Evolutionary conservation across 176 grass and related monocot genomes (phyloP), one percentile per base, ranked within the genome.

Genomic region (Lolium perenne): DNA sequence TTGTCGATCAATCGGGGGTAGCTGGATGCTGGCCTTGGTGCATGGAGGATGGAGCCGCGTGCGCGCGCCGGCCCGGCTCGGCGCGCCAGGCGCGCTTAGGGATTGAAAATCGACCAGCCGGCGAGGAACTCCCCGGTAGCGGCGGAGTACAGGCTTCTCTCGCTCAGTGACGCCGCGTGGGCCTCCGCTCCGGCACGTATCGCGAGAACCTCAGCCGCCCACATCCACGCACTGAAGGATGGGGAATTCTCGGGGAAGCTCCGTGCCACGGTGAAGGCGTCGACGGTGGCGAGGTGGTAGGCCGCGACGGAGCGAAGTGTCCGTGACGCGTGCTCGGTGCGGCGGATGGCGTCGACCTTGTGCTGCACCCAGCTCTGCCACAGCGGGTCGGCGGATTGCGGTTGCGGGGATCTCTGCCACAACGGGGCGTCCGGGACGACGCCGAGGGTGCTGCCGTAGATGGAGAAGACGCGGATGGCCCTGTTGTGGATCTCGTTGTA

Each of bases 81-180:
- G 59, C 3, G 23, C 23, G 32, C 32, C 62, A 7, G 26, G 32
- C 32, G 13, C 5, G 61, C 62, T 38, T 3, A 38, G 6, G 2
- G n/a, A 15, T 38, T 17, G 13, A 17, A 8, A 8, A 67, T 67
- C 29, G 3, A 0, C 32, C 0, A 9, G 35, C 2, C 32, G 65
- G 0, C 35, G 32, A 2, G 0, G 65, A 0, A 32, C 32, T 40
- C 16, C 7, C 0, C 0, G 16, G 0, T 8, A 4, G 18, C 65
- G 65, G 65, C 32, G 32, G 4, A 0, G 65, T 1, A 9, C 65
- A 40, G 17, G 32, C 7, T 0, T 2, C 0, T 0, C 16, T 0
- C 0, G 65, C 2, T 69, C 7, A 0, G 0, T 13, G 7, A 7
- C 26, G 26, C 32, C 16, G 3, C 16, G 2, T 0, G 0, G 32